phyloP scores from a whole-genome alignment of 2,329 filamentous ascomycete genomes.

The Dothistroma pini region DNA sequence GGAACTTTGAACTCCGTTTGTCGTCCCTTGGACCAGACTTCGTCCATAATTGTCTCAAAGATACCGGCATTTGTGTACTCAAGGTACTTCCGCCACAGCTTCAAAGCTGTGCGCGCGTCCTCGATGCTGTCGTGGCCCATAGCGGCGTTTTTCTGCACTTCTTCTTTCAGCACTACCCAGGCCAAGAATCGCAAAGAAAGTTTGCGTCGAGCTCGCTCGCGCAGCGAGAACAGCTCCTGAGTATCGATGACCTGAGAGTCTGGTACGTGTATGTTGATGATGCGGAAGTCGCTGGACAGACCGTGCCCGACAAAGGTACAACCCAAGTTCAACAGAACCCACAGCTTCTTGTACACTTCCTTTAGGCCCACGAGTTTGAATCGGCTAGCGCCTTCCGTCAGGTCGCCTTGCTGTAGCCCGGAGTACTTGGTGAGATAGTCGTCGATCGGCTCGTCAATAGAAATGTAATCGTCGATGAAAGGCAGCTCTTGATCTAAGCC shows the following conservation, averaged over 20 bases:
- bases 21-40: constrained; percentile 70
- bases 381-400: constrained; percentile 71
- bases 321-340: constrained; percentile 91
- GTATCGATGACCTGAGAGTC: constrained; percentile 90
- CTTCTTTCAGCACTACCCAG: constrained; percentile 85
- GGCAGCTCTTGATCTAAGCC: constrained; percentile 76
- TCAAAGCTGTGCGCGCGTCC: constrained; percentile 85
- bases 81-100: constrained; percentile 83
- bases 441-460: constrained; percentile 83
- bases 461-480: constrained; percentile 97
- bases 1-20: constrained; percentile 47
- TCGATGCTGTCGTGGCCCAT: constrained; percentile 82
- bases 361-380: constrained; percentile 87
- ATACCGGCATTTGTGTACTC: constrained; percentile 86
- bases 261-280: constrained; percentile 96
- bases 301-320: constrained; percentile 94
- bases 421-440: constrained; percentile 96
- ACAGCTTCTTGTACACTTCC: constrained; percentile 94
- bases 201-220: constrained; percentile 69
- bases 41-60: constrained; percentile 75
- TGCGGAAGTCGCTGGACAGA: constrained; percentile 90
- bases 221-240: constrained; percentile 83
- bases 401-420: constrained; percentile 79
- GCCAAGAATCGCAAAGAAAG: constrained; percentile 88
- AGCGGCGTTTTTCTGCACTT: constrained; percentile 77